phyloP scores from a whole-genome alignment of 1,139 yeast species.

The Sugiyamaella grinbergsii region DNA sequence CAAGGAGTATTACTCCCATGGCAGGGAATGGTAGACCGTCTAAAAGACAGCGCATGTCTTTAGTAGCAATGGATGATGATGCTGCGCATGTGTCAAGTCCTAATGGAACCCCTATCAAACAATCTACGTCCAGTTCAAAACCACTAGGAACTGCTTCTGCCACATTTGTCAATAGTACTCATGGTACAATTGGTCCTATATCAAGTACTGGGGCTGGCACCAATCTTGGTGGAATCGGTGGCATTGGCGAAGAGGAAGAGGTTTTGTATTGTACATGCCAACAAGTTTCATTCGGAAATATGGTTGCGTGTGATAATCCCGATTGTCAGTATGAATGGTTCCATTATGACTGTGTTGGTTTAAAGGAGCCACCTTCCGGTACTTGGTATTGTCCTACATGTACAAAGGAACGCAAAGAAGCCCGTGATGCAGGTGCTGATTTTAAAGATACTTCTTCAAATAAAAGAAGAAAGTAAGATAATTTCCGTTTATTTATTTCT shows the following conservation, averaged over 20 bases:
- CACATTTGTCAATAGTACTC: conserved; percentile 2
- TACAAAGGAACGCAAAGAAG: conserved; percentile 34
- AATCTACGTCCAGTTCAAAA: conserved; percentile 2
- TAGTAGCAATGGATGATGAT: conserved; percentile 16
- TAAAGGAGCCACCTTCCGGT: conserved; percentile 49
- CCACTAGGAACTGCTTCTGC: conserved; percentile 12
- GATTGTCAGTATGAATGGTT: conserved; percentile 88
- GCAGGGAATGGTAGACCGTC: conserved; percentile 29
- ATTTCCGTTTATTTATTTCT: conserved; percentile 5
- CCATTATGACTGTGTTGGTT: conserved; percentile 76
- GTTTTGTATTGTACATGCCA: conserved; percentile 77
- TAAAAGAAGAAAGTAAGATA: conserved; percentile 13
- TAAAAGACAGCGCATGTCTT: conserved; percentile 33
- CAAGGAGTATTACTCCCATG: conserved; percentile 26
- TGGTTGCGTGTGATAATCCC: conserved; percentile 89
- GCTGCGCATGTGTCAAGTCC: conserved; percentile 8
- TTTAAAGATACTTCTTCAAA: conserved; percentile 16
- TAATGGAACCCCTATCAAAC: conserved; percentile 1
- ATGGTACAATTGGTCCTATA: conserved; percentile 47
- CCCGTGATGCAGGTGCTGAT: conserved; percentile 18
- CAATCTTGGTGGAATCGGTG: conserved; percentile 53
- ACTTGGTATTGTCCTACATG: conserved; percentile 47
- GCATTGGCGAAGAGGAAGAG: conserved; percentile 65
- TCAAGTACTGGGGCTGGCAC: conserved; percentile 48
- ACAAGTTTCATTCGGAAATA: conserved; percentile 82